Base-by-base conservation (phyloP, 2,329 filamentous ascomycete species). In the Exutisphaerella laricina region DNA sequence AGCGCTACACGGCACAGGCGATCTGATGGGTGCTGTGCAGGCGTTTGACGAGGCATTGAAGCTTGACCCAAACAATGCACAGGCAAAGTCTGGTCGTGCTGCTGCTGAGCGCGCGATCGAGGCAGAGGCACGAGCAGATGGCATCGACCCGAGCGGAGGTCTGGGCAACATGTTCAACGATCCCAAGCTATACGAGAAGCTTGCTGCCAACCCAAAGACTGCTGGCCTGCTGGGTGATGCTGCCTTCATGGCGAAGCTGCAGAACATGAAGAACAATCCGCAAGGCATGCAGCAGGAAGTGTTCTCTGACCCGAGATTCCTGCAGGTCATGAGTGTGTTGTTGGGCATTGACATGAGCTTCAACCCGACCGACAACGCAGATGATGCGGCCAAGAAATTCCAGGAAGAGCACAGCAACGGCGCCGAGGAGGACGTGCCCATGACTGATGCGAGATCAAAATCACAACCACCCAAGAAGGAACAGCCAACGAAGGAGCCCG, bases 11-110 rank as follows among this genome's bases (percentile, higher is more conserved):
- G 92, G 92, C 33, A 73, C 82, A 47, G 87, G 89, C 39, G 88
- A 98, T 64, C 75, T 97, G 16, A 73, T 92, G 37, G 85, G 80
- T 35, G 88, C 92, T 23, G 79, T 84, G 51, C 88, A 96, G 59
- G 88, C 94, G 16, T 98, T 94, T 66, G 85, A 95, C 61, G 79
- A 94, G 65, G 92, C 90, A n/a, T 73, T 96, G 56, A 94, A 96
- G 73, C 75, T 90, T 42, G 92, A 98, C 64, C 82, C 89, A 33
- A 81, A 76, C 67, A 98, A 98, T 64, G 86, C 88, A 4, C 88
- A 92, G 68, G 85, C 94, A 54, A 95, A 96, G 73, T 85, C 82
- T 51, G 90, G 92, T 25, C 73, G 95, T 35, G 82, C 84, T 8
- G 79, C 87, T 29, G 89, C 96, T 31, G 80, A 92, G 69, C 83